These are phyloP conservation scores for Macadamia tetraphylla DNA, from an alignment of 164 flowering plant genomes.

Conservation along the genomic window DNA sequence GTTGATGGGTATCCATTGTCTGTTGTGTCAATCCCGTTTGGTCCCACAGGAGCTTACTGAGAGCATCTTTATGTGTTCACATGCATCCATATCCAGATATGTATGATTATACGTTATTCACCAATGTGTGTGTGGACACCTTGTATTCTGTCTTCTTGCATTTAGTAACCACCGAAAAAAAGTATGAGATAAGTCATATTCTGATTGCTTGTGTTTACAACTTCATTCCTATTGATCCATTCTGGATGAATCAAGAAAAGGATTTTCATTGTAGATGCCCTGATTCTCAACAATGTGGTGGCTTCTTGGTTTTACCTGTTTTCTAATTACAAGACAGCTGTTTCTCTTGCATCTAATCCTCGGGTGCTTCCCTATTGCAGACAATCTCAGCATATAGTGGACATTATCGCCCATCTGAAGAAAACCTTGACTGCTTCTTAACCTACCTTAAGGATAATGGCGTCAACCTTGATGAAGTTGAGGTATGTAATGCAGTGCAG, in stretches of 20 bases:
- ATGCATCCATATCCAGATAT: too few relatives aligned
- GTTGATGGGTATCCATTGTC: too few relatives aligned
- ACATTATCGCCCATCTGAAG: conserved; percentile 83
- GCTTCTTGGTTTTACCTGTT: too few relatives aligned
- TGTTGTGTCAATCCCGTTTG: too few relatives aligned
- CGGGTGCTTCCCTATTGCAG: conserved; percentile 31
- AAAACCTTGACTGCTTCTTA: conserved; percentile 47
- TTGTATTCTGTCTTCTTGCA: too few relatives aligned
- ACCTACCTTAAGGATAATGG: conserved; percentile 59
- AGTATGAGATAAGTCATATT: too few relatives aligned
- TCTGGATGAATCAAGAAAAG: neutral
- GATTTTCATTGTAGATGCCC: neutral
- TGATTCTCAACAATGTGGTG: neutral
- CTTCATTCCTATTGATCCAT: neutral
- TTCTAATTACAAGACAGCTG: neutral
- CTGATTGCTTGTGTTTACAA: too few relatives aligned
- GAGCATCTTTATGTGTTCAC: too few relatives aligned
- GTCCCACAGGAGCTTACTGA: too few relatives aligned
- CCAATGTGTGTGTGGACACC: too few relatives aligned
- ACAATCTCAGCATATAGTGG: conserved; percentile 86
- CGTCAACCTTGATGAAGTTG: conserved; percentile 51
- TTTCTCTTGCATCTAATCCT: neutral
- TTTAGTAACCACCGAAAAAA: too few relatives aligned
- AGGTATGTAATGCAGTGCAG: conserved; percentile 34
- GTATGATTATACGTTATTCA: too few relatives aligned